Evolutionary conservation across 139 green algal genomes (phyloP).

Genomic region (Chlamydomonas schloesseri): DNA sequence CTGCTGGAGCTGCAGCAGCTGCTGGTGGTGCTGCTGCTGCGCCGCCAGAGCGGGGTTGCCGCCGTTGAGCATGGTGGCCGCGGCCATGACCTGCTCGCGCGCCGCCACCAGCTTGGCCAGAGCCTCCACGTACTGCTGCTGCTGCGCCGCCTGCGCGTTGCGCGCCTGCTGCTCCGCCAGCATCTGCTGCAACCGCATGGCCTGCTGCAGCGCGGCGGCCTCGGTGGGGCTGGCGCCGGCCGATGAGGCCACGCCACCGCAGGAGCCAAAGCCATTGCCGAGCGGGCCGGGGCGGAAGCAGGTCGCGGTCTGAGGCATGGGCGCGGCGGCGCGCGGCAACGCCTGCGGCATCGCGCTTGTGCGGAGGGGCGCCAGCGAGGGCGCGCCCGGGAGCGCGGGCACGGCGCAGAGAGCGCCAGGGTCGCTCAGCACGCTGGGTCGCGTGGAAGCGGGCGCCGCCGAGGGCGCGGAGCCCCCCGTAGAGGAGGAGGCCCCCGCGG

Average conservation of each 20-base stretch:
- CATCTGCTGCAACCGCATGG: conserved; percentile 13
- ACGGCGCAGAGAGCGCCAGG: neutral
- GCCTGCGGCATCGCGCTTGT: neutral
- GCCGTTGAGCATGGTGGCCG: conserved; percentile 10
- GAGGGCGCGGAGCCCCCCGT: neutral
- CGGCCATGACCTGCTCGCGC: conserved; percentile 24
- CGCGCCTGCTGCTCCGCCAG: conserved; percentile 15
- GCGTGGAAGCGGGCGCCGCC: neutral
- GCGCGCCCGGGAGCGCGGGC: conserved; percentile 10
- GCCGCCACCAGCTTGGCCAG: conserved; percentile 7
- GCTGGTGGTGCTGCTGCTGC: neutral
- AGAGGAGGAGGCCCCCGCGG: too few relatives aligned
- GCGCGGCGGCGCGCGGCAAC: too few relatives aligned
- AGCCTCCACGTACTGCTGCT: conserved; percentile 36
- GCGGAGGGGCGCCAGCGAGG: conserved; percentile 5
- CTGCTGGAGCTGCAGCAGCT: neutral
- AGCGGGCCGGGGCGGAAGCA: too few relatives aligned
- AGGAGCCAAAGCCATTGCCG: neutral
- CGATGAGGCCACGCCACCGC: neutral
- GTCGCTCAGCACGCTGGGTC: conserved; percentile 1
- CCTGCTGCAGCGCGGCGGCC: neutral
- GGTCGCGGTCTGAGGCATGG: too few relatives aligned
- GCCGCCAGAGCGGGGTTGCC: neutral
- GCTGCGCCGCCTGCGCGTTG: neutral
- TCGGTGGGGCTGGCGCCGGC: neutral